Conservation (phyloP, 1,284 basidiomycete genomes). For the Baeospora myosura region DNA sequence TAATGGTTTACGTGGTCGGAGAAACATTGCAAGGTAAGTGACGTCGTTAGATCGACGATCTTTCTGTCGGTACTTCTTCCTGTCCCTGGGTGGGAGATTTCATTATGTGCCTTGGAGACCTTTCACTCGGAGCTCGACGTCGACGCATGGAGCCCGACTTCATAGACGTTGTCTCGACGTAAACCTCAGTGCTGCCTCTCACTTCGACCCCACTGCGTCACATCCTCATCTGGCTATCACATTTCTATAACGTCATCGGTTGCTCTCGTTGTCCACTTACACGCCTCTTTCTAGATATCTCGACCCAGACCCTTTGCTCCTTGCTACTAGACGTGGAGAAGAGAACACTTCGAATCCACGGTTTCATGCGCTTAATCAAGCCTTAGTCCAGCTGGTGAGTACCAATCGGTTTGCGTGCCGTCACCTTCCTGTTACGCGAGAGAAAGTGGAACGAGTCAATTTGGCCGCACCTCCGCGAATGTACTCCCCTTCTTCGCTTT, state of each 20-base stretch:
- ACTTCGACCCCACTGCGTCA: background rate
- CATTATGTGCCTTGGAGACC: too few relatives aligned
- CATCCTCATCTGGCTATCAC: background rate
- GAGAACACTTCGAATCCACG: conserved; percentile 66
- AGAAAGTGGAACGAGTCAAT: too few relatives aligned
- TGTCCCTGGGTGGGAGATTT: background rate
- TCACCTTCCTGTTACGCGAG: too few relatives aligned
- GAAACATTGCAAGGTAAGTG: conserved; percentile 69
- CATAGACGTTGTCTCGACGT: too few relatives aligned
- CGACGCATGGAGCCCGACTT: too few relatives aligned
- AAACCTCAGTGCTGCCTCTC: background rate
- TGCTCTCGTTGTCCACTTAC: background rate
- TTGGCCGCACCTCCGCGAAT: too few relatives aligned
- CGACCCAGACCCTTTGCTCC: conserved; percentile 91
- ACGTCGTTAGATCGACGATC: background rate
- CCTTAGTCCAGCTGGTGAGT: conserved; percentile 87
- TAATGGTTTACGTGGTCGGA: conserved; percentile 66
- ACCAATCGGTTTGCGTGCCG: too few relatives aligned
- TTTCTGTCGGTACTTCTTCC: background rate
- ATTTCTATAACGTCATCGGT: conserved; percentile 4
- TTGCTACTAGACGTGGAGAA: conserved; percentile 64
- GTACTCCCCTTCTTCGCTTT: too few relatives aligned
- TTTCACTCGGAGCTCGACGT: too few relatives aligned
- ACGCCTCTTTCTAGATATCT: conserved; percentile 59
- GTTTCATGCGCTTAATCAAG: conserved; percentile 91